Evolutionary conservation across 1,139 yeast genomes (phyloP).

Genomic region (Pneumocystis jirovecii): DNA sequence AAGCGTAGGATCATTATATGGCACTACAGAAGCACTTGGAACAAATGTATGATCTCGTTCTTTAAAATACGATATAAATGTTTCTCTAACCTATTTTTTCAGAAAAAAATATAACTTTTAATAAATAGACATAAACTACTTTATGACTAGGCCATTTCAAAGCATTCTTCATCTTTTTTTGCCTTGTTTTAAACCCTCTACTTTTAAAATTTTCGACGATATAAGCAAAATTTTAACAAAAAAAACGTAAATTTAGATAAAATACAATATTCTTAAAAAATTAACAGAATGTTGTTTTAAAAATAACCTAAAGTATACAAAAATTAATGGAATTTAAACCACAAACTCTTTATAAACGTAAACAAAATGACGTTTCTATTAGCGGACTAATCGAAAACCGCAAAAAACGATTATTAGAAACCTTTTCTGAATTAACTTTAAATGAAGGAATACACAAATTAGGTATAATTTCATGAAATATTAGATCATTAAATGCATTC

Average conservation of each 20-base stretch:
- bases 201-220: neutral
- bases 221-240: neutral
- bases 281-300: neutral
- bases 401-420: neutral
- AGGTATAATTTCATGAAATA: neutral
- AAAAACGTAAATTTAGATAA: neutral
- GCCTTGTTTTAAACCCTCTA: conserved; percentile 1
- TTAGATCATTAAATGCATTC: neutral
- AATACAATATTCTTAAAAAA: neutral
- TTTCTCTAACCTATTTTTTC: conserved; percentile 48
- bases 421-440: neutral
- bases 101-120: neutral
- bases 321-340: neutral
- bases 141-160: conserved; percentile 5
- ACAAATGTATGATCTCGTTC: conserved; percentile 59
- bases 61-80: conserved; percentile 66
- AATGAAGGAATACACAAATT: conserved; percentile 3
- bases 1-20: conserved; percentile 89
- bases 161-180: conserved; percentile 1
- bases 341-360: conserved; percentile 1
- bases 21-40: conserved; percentile 87
- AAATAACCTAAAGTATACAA: neutral
- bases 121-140: neutral
- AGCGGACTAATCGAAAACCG: neutral
- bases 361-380: neutral